Conservation (phyloP, 2,329 filamentous ascomycete species). For the Beauveria medogensis region DNA sequence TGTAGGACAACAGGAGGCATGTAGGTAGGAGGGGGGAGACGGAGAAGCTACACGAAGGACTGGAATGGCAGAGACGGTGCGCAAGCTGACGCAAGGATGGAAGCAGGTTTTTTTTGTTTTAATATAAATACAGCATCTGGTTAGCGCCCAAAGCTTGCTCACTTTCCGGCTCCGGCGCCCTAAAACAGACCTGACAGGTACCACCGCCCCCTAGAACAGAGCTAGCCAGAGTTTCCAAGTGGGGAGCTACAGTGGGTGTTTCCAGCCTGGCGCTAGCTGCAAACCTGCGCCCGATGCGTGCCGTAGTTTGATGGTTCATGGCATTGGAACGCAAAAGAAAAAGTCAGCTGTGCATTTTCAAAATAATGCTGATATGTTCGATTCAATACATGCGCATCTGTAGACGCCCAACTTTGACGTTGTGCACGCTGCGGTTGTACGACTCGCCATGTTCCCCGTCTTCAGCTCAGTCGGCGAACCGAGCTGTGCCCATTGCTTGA, state of each 20-base stretch:
- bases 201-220: neutral
- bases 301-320: no score
- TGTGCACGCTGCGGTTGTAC: neutral
- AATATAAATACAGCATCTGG: no score
- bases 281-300: neutral
- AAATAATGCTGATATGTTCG: no score
- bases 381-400: no score
- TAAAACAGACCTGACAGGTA: neutral
- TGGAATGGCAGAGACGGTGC: neutral
- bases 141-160: neutral
- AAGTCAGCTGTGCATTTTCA: no score
- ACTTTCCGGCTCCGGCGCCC: neutral
- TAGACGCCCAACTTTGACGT: no score
- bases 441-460: neutral
- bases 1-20: neutral
- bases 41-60: neutral
- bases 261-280: neutral
- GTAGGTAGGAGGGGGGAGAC: neutral
- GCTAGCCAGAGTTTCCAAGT: neutral
- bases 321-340: neutral
- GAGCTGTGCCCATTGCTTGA: neutral
- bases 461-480: neutral
- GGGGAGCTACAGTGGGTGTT: neutral
- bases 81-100: conserved; percentile 9
- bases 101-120: conserved; percentile 4